A percentile compares a stretch with the other conserved stretches of the same genome.
Conservation (phyloP, 345 rosid genomes). For the Odontarrhena argentea region DNA sequence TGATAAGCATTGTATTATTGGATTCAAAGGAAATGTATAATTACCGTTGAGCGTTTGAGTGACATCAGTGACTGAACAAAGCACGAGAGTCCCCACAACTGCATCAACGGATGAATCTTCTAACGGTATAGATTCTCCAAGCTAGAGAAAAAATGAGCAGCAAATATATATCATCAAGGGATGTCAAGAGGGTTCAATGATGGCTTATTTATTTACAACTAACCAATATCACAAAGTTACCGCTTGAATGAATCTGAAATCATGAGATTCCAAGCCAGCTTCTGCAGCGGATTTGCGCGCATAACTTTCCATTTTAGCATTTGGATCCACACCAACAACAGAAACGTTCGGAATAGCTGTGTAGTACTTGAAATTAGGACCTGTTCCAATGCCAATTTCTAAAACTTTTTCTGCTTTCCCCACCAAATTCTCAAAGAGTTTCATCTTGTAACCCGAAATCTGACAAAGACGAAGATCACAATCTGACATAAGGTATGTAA, state of each 20-base stretch:
- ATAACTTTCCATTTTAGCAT: conserved; percentile 70
- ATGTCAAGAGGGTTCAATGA: not conserved
- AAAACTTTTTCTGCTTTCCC: conserved; percentile 64
- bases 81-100: conserved; percentile 78
- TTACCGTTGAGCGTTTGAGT: conserved; percentile 61
- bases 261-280: conserved; percentile 58
- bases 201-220: not conserved
- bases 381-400: conserved; percentile 90
- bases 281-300: conserved; percentile 60
- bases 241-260: conserved; percentile 68
- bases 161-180: not conserved
- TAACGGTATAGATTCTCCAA: conserved; percentile 78
- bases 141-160: conserved; percentile 42
- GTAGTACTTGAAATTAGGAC: conserved; percentile 80
- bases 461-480: conserved; percentile 21
- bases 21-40: not conserved
- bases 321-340: conserved; percentile 80
- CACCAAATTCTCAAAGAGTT: conserved; percentile 57
- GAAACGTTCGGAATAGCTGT: conserved; percentile 47
- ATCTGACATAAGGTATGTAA: not conserved
- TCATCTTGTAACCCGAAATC: conserved; percentile 65
- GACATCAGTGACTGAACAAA: conserved; percentile 79
- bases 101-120: conserved; percentile 79
- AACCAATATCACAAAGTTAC: conserved; percentile 34
- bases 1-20: not conserved